Evolutionary conservation across 805 yeast genomes (phyloP), one percentile per base, ranked within the genome.

Genomic region (Clavispora vitiphila): DNA sequence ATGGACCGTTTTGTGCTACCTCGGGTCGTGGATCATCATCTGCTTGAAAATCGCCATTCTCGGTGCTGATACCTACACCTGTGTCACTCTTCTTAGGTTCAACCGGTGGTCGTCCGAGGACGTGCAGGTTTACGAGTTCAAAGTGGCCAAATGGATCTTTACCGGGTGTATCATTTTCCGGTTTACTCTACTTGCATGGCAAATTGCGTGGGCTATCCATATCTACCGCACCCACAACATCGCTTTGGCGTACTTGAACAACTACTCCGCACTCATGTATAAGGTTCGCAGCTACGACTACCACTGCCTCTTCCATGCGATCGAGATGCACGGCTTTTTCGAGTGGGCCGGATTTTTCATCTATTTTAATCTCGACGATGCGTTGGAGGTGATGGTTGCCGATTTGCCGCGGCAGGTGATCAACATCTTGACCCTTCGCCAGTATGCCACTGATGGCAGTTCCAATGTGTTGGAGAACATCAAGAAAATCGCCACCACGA

Each of bases 391-490:
- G 50, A 53, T 87, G 8, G 65, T 86, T 35, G 89, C 95, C 0
- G 96, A 88, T 51, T 74, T 89, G 14, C 96, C 96, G 19, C 78
- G 96, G 62, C 96, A 88, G 62, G 81, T 86, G 1, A 76, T 88
- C 47, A 88, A 88, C 56, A 84, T 89, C 21, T 66, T 85, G 50
- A 86, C 96, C 0, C 63, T 83, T 16, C 58, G 61, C 8, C 69
- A 67, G 49, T 78, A 78, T 41, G 78, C 75, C 29, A 66, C 79
- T 1, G 65, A 71, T 25, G 75, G 76, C 12, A 66, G 69, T 47
- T 67, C 72, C 40, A 71, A 73, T 43, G 65, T 70, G 32, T 49
- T 74, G 27, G 49, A 57, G 7, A 77, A 80, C 34, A 73, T 87
- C 36, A 66, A 69, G 47, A 49, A 60, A 3, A 76, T 86, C 12